phyloP scores from a whole-genome alignment of 2,329 filamentous ascomycete genomes.

The Teratosphaeria pseudoeucalypti region DNA sequence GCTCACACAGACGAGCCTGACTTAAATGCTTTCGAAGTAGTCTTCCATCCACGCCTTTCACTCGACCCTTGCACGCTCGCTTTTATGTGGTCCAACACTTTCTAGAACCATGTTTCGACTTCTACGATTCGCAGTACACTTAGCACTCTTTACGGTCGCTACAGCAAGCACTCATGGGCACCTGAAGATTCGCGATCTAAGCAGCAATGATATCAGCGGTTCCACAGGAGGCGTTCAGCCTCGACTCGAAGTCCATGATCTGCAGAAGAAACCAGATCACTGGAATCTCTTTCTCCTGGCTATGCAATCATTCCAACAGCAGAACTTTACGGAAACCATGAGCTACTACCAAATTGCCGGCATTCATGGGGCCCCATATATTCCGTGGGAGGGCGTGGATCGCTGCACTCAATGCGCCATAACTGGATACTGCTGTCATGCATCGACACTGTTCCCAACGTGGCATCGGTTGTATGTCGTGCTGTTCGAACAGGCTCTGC shows the following conservation, averaged over 20 bases:
- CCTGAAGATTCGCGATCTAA: neutral
- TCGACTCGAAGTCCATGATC: constrained; percentile 4
- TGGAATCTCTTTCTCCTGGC: constrained; percentile 10
- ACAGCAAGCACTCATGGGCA: neutral
- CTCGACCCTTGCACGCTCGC: neutral
- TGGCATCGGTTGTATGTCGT: neutral
- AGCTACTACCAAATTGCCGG: neutral
- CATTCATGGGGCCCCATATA: neutral
- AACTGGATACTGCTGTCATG: neutral
- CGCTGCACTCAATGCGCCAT: neutral
- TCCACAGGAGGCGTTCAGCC: constrained; percentile 1
- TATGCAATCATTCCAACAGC: constrained; percentile 3
- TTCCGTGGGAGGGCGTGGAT: neutral
- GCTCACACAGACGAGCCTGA: neutral
- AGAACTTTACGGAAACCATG: neutral
- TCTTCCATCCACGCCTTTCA: neutral
- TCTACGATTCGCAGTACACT: neutral
- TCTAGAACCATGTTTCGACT: neutral
- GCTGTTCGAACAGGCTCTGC: neutral
- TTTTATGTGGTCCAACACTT: neutral
- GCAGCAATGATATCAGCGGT: neutral
- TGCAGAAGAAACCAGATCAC: constrained; percentile 5
- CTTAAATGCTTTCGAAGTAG: neutral
- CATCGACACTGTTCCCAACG: neutral
- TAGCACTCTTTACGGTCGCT: neutral